Conservation (phyloP, 2,329 filamentous ascomycete species). For the Nemania diffusa region DNA sequence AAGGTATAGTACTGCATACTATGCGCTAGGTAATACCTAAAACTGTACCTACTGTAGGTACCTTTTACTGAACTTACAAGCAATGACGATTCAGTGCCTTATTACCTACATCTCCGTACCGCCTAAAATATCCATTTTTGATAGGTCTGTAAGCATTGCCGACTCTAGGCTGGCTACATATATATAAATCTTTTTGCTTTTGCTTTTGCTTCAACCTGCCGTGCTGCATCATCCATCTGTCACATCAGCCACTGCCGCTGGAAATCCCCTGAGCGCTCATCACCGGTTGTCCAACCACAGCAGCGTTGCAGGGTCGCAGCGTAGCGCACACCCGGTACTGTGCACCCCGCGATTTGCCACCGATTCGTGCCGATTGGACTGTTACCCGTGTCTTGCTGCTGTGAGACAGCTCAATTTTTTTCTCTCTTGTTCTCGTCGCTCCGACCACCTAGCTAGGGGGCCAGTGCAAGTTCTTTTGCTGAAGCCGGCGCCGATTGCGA, state of each 20-base stretch:
- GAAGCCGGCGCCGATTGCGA: slow-evolving; percentile 14
- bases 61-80: no score
- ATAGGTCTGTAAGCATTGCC: not conserved
- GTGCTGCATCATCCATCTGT: not conserved
- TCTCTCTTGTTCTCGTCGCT: not conserved
- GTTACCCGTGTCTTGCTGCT: slow-evolving; percentile 9
- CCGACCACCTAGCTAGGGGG: slow-evolving; percentile 18
- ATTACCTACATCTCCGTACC: not conserved
- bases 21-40: not conserved
- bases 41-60: no score
- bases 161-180: not conserved
- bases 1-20: not conserved
- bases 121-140: not conserved
- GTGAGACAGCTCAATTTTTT: slow-evolving; percentile 29
- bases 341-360: slow-evolving; percentile 32
- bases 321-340: not conserved
- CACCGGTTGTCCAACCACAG: not conserved
- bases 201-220: not conserved
- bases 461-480: slow-evolving; percentile 13
- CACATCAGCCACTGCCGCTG: not conserved
- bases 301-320: no score
- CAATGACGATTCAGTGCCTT: not conserved
- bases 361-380: slow-evolving; percentile 37
- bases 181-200: not conserved
- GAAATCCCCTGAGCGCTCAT: not conserved